phyloP scores from a whole-genome alignment of 441 rosid genomes.

The Rhodomyrtus psidioides region DNA sequence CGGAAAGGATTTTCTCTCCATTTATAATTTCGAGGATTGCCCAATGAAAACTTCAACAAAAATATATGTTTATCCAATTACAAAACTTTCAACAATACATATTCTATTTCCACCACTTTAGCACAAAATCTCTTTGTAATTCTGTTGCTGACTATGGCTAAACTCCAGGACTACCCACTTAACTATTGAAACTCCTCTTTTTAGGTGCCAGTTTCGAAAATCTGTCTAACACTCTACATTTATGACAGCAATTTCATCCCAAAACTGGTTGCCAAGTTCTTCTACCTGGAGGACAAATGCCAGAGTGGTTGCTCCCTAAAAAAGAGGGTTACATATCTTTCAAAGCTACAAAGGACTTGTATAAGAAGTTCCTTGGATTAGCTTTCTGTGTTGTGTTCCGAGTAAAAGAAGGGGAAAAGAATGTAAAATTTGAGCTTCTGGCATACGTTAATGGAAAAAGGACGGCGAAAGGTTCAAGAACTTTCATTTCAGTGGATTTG shows the following conservation, averaged over 20 bases:
- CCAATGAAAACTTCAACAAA: neutral
- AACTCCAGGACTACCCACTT: neutral
- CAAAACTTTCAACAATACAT: neutral
- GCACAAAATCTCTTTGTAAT: neutral
- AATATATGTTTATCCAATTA: neutral
- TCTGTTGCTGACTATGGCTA: neutral
- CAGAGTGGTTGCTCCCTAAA: neutral
- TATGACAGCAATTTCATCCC: neutral
- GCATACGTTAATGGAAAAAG: too few species aligned
- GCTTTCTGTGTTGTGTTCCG: too few species aligned
- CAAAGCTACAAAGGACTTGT: neutral
- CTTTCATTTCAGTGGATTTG: too few species aligned
- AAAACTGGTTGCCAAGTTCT: rapidly evolving
- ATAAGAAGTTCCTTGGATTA: neutral
- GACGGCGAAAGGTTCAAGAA: too few species aligned
- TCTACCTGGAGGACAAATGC: neutral
- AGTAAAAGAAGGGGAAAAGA: too few species aligned
- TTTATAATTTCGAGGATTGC: neutral
- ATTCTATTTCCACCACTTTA: neutral
- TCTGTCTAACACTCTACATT: neutral
- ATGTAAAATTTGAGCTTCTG: too few species aligned
- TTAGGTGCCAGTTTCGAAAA: neutral
- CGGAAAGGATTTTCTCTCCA: neutral
- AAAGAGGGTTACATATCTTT: neutral
- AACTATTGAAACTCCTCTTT: neutral